Percentiles rank a stretch among this genome's conserved stretches.
Evolutionary conservation across 345 rosid genomes (phyloP).

Genomic region (Hibiscus mutabilis): DNA sequence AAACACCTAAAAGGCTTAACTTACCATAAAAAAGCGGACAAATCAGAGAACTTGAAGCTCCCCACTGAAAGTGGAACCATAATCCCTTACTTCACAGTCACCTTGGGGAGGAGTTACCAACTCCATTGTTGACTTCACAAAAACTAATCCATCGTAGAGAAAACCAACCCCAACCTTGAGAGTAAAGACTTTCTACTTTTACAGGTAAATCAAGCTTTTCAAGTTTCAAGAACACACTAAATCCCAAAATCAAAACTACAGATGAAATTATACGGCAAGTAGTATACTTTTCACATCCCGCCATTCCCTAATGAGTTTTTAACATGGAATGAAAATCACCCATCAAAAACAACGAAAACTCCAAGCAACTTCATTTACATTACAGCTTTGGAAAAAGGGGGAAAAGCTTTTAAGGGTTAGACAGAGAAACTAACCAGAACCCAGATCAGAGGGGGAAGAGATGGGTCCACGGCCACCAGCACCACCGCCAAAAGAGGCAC

Average conservation of each 20-base stretch:
- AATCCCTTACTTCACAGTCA: constrained; percentile 1
- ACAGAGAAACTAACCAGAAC: constrained; percentile 36
- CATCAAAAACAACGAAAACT: not conserved
- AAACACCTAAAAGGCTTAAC: constrained; percentile 1
- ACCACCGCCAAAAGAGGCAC: no score
- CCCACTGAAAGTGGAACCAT: not conserved
- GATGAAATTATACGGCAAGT: constrained; percentile 3
- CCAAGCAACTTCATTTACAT: not conserved
- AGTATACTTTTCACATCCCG: not conserved
- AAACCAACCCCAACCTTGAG: constrained; percentile 26
- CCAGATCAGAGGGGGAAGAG: constrained; percentile 83
- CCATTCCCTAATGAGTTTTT: not conserved
- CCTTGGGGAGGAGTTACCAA: constrained; percentile 24
- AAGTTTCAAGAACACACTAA: constrained; percentile 4
- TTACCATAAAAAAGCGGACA: not conserved
- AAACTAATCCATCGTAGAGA: constrained; percentile 27
- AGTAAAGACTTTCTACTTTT: not conserved
- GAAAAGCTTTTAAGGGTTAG: not conserved
- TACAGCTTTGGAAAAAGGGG: not conserved
- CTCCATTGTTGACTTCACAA: constrained; percentile 28
- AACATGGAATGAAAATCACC: not conserved
- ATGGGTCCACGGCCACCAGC: constrained; percentile 24
- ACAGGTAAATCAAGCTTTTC: constrained; percentile 7
- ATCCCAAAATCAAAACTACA: constrained; percentile 14
- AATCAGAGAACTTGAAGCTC: not conserved